Evolutionary conservation across 371 early-diverging fungal species (phyloP), one percentile per base, ranked within the genome.

Genomic region (Mortierella sp.): DNA sequence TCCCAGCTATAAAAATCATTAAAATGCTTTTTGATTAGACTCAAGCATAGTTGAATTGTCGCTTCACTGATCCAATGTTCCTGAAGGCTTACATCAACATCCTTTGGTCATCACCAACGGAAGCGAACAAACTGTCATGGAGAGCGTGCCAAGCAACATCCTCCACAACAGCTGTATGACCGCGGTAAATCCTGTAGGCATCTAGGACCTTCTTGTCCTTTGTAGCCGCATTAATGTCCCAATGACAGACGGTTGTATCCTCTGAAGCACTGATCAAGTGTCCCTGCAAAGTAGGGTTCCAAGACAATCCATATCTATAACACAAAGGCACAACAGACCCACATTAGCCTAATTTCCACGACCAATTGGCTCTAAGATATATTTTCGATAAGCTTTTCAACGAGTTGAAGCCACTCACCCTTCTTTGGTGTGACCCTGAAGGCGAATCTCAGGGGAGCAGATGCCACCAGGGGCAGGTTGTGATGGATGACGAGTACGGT

Each of bases 71-170:
- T 22, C 16, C 24, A 24, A 24, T 6, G 24, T 22, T 14, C 57
- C 86, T 84, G 88, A 92, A 6, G 10, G 20, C 90, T 85, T 91
- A 94, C 93, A 99, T 90, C 74, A 97, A 85, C 57, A 98, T 86
- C 72, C 92, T 92, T 70, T 89, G 95, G 86, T 99, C 99, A 85
- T 98, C 98, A 39, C 97, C 98, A 43, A 99, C 99, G 37, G 97
- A 97, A 4, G 95, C 97, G 88, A 99, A 98, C 43, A 97, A 74
- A 67, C 90, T 85, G 30, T 92, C 91, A 83, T 94, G 88, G 69
- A 88, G 87, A 65, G 90, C 85, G 86, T 96, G 92, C 97, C 98
- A 99, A 32, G 95, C 94, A 51, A 98, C 94, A 85, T 99, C 99
- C 92, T 97, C 98, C 22, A 99, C 99, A 71, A 96, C 92, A 16